Evolutionary conservation across 305 asterid species (phyloP).

Genomic region (Solanum hybrid): DNA sequence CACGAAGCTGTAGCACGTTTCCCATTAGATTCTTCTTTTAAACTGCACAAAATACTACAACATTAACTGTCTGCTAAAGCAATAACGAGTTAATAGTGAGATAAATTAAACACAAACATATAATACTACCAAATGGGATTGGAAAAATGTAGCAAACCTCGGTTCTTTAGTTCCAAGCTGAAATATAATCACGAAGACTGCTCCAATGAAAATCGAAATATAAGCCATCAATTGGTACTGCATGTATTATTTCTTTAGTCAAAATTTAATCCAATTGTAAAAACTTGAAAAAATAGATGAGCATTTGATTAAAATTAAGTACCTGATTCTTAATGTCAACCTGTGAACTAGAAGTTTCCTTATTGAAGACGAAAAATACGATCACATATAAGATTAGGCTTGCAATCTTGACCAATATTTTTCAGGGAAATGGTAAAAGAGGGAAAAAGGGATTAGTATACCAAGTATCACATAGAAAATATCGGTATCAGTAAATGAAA

Average conservation of each 20-base stretch:
- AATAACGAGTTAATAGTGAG: not conserved
- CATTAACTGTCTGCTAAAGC: too few species aligned
- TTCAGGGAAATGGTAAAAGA: conserved; percentile 1
- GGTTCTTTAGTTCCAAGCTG: conserved; percentile 74
- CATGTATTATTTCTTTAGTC: not conserved
- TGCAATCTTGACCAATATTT: conserved; percentile 46
- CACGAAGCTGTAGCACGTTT: conserved; percentile 49
- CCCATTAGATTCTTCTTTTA: conserved; percentile 39
- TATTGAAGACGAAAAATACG: conserved; percentile 55
- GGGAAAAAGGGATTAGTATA: not conserved
- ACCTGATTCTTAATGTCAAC: conserved; percentile 59
- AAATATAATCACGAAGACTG: conserved; percentile 57
- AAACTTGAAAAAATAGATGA: not conserved
- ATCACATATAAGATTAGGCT: conserved; percentile 67
- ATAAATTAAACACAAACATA: not conserved
- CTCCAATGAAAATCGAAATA: conserved; percentile 57
- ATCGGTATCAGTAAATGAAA: not conserved
- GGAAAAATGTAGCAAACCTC: conserved; percentile 31
- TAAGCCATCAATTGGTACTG: conserved; percentile 81
- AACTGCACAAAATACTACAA: conserved; percentile 22
- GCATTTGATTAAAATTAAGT: not conserved
- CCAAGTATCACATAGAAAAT: not conserved
- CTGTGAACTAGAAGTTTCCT: conserved; percentile 24
- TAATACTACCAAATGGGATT: not conserved
- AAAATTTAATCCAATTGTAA: not conserved